Evolutionary conservation across 225 moss, liverwort and hornwort species (phyloP).

Genomic region (Climacium dendroides): DNA sequence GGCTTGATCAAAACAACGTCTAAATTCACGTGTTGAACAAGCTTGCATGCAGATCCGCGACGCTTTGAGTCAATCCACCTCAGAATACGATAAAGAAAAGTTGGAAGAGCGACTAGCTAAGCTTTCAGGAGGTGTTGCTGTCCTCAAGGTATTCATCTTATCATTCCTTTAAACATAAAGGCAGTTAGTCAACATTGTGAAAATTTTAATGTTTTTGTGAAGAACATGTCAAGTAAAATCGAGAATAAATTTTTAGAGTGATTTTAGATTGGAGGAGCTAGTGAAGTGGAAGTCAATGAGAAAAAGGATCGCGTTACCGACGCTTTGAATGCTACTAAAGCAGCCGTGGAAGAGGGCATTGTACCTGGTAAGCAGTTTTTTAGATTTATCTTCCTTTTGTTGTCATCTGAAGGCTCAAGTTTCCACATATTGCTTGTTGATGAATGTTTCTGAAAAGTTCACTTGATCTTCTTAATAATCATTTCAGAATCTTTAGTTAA

Average conservation of each 20-base stretch:
- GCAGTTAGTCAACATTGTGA: neutral
- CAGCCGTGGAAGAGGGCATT: constrained; percentile 89
- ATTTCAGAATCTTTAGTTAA: neutral
- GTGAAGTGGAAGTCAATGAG: constrained; percentile 90
- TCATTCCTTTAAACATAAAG: neutral
- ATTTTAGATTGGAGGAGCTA: constrained; percentile 80
- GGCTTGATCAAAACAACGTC: neutral
- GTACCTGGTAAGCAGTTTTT: constrained; percentile 54
- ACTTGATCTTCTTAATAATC: too few relatives aligned
- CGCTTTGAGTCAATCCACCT: constrained; percentile 13
- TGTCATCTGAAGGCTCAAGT: neutral
- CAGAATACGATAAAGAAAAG: constrained; percentile 42
- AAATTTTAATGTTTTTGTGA: neutral
- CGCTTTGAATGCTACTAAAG: constrained; percentile 90
- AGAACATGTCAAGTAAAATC: neutral
- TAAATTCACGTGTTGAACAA: neutral
- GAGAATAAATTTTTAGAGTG: neutral
- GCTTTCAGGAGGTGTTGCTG: constrained; percentile 42
- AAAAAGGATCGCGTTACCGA: constrained; percentile 92
- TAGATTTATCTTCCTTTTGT: neutral
- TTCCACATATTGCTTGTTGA: neutral
- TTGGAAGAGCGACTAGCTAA: constrained; percentile 43
- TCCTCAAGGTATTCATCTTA: constrained; percentile 21
- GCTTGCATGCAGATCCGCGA: constrained; percentile 18
- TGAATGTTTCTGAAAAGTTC: neutral